phyloP scores from a whole-genome alignment of 148 eudicot species.

The Rhododendron ovatum region DNA sequence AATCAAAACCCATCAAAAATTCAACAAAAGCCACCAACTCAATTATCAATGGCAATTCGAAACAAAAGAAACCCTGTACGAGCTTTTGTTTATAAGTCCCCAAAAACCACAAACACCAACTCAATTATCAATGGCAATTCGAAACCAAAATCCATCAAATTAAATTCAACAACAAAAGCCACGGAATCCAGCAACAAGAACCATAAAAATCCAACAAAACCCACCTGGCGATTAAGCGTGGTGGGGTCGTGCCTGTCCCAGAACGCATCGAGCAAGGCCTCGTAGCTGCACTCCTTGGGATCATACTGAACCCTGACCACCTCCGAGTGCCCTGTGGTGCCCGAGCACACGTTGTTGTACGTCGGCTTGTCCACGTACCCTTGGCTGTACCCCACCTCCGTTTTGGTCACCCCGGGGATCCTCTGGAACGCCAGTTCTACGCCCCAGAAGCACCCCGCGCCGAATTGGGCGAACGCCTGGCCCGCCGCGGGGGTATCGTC shows the following conservation, averaged over 20 bases:
- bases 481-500: slow-evolving; percentile 31
- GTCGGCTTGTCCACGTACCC: slow-evolving; percentile 31
- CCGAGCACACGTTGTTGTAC: slow-evolving; percentile 47
- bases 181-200: neutral
- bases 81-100: neutral
- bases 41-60: too few species aligned
- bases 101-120: neutral
- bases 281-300: slow-evolving; percentile 40
- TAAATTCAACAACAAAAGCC: neutral
- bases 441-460: slow-evolving; percentile 53
- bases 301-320: slow-evolving; percentile 58
- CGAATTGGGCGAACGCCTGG: slow-evolving; percentile 39
- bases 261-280: slow-evolving; percentile 37
- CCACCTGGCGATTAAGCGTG: slow-evolving; percentile 53
- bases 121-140: neutral
- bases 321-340: slow-evolving; percentile 48
- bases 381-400: slow-evolving; percentile 42
- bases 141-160: neutral
- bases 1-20: neutral
- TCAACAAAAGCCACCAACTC: neutral
- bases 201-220: neutral
- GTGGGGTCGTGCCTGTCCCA: slow-evolving; percentile 60
- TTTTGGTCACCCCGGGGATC: slow-evolving; percentile 39
- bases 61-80: neutral
- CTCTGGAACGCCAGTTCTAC: slow-evolving; percentile 44